Percentiles rank a stretch among this genome's conserved stretches.
Evolutionary conservation across 2,329 filamentous ascomycete species (phyloP).

Genomic region (Venturia pyrina): DNA sequence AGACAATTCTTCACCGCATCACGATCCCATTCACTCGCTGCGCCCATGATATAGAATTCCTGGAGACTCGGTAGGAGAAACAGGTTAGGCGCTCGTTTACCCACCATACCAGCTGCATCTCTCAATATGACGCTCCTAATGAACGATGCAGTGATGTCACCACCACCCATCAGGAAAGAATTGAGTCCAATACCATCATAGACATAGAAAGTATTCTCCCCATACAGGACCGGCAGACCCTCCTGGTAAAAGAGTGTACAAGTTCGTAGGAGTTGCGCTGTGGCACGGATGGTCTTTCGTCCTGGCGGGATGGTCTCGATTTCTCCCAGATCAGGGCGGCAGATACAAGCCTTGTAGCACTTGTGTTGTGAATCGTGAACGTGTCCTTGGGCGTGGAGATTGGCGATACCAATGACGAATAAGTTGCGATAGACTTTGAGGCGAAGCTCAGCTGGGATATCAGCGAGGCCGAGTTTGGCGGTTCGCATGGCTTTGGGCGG

Average conservation of each 20-base stretch:
- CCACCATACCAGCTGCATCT: not conserved
- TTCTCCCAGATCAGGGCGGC: not conserved
- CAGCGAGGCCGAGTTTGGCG: not conserved
- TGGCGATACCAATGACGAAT: not conserved
- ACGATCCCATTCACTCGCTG: not conserved
- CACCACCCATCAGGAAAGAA: not conserved
- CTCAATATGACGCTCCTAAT: not conserved
- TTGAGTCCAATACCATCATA: not conserved
- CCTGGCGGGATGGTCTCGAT: not conserved
- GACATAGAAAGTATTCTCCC: not conserved
- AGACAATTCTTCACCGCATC: not conserved
- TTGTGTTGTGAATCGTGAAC: not conserved
- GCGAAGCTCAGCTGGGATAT: not conserved
- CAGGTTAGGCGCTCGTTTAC: not conserved
- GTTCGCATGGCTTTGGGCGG: not conserved
- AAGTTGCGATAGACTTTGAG: not conserved
- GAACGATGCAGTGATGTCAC: not conserved
- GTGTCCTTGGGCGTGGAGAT: not conserved
- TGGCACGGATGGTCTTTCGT: not conserved
- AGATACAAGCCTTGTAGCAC: not conserved
- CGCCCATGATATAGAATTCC: not conserved
- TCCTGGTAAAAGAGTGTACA: not conserved
- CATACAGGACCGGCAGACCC: not conserved
- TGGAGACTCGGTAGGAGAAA: not conserved
- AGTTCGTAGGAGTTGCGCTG: conserved; percentile 1